Evolutionary conservation across 768 basidiomycete genomes (phyloP).

Genomic region (Pisolithus microcarpus): DNA sequence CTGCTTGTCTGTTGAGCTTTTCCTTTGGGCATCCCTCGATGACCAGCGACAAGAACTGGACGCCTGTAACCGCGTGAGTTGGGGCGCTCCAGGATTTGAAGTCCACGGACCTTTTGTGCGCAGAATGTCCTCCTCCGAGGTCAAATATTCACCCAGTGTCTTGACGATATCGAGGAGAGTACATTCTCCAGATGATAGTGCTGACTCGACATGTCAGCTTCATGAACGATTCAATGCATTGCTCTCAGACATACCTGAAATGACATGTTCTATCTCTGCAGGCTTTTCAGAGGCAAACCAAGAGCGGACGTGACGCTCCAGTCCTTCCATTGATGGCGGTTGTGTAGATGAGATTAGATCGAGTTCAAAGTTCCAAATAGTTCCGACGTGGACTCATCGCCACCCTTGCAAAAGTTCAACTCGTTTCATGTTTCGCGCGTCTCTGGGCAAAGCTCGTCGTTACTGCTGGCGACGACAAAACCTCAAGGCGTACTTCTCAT

Average conservation of each 20-base stretch:
- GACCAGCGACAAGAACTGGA: slow-evolving; percentile 73
- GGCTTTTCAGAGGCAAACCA: slow-evolving; percentile 66
- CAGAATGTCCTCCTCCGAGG: slow-evolving; percentile 72
- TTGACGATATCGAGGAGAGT: slow-evolving; percentile 77
- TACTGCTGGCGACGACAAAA: slow-evolving; percentile 17
- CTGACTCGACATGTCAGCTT: slow-evolving; percentile 24
- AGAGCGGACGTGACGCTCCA: slow-evolving; percentile 54
- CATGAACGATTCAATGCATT: no score
- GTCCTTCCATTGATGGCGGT: slow-evolving; percentile 40
- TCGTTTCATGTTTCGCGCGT: slow-evolving; percentile 16
- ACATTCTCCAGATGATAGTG: slow-evolving; percentile 45
- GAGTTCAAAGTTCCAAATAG: no score
- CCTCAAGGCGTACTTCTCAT: slow-evolving; percentile 19
- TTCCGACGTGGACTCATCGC: no score
- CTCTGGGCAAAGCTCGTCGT: slow-evolving; percentile 12
- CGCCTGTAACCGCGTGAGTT: slow-evolving; percentile 43
- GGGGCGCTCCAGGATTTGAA: not conserved
- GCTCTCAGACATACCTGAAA: slow-evolving; percentile 42
- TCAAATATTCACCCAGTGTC: slow-evolving; percentile 80
- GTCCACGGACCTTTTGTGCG: slow-evolving; percentile 66
- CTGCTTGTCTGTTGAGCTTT: slow-evolving; percentile 71
- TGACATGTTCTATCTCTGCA: slow-evolving; percentile 50
- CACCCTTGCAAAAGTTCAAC: no score
- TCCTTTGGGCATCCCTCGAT: slow-evolving; percentile 53
- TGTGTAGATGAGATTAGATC: not conserved